A percentile compares a stretch with the other conserved stretches of the same genome.
phyloP scores from a whole-genome alignment of 208 protist genomes.

The Leptomonas pyrrhocoris region DNA sequence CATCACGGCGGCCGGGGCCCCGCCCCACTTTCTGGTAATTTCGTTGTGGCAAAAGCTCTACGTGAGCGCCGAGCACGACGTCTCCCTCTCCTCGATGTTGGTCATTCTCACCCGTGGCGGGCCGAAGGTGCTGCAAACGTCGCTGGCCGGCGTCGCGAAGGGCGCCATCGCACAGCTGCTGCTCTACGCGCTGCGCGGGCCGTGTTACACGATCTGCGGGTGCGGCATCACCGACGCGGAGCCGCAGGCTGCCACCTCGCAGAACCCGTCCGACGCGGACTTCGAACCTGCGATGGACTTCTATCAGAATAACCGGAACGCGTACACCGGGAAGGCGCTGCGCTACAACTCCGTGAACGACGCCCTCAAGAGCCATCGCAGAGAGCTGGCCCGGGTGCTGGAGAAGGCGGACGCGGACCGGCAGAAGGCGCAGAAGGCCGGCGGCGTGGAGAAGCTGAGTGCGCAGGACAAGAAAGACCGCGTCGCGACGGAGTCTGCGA shows the following conservation, averaged over 20 bases:
- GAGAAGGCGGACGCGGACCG: slow-evolving; percentile 9
- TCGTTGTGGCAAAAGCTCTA: slow-evolving; percentile 37
- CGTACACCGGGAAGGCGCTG: slow-evolving; percentile 25
- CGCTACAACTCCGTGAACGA: slow-evolving; percentile 43
- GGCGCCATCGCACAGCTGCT: slow-evolving; percentile 19
- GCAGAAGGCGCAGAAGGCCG: not conserved
- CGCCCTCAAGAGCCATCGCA: slow-evolving; percentile 29
- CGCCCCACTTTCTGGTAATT: slow-evolving; percentile 34
- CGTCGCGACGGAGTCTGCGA: not conserved
- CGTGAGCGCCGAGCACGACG: slow-evolving; percentile 37
- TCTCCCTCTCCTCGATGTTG: slow-evolving; percentile 34
- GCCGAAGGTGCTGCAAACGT: slow-evolving; percentile 11
- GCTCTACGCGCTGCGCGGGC: slow-evolving; percentile 30
- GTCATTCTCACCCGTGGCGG: slow-evolving; percentile 28
- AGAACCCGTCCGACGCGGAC: not conserved
- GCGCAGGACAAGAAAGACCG: slow-evolving; percentile 7
- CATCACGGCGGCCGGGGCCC: not conserved
- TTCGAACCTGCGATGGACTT: slow-evolving; percentile 24
- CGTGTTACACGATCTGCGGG: slow-evolving; percentile 40
- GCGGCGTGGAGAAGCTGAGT: not conserved
- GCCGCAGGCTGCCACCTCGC: slow-evolving; percentile 11
- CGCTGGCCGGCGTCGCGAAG: not conserved
- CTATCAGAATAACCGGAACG: slow-evolving; percentile 24
- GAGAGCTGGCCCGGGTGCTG: slow-evolving; percentile 9
- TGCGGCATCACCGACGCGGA: slow-evolving; percentile 32